Base-by-base conservation (phyloP, 345 rosid genomes). In the Ceriops tagal region DNA sequence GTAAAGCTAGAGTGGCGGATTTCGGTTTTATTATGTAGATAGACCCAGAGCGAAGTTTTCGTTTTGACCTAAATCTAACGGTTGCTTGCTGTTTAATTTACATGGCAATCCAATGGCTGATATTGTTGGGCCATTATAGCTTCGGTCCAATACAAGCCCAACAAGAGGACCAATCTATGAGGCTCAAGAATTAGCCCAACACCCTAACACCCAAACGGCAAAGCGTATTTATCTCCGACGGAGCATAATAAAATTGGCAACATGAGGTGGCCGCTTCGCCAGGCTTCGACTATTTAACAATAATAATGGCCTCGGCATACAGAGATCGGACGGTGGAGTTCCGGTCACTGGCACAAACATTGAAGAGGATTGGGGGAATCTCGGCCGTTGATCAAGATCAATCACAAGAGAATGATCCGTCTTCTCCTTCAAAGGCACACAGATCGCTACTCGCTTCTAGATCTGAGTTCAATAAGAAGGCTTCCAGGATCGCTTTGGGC, bases 301-400 rank as follows among this genome's bases (percentile, higher is more conserved):
- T 61, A 39, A 24, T 13, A 66, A 93, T 90, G 96, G 87, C 79
- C 22, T 77, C 86, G 19, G 62, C 86, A 5, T 88, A 62, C 78
- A 66, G 96, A 32, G 98, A 93, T 86, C 92, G 92, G 63, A 88
- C 96, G 79, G 79, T 78, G 47, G 96, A 93, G 89, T 91, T 93
- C 79, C 82, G 82, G 72, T 88, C 92, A 11, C 81, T 93, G 21
- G 77, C 84, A 39, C 83, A 88, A 63, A 86, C 95, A 0, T 75
- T 93, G 73, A 86, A 77, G 81, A 91, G 77, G 81, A 83, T 91
- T 66, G 93, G 88, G 68, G 88, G 89, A 64, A 49, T 72, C 72
- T 24, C 83, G 19, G 66, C 82, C 62, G 70, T 62, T 31, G 10
- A 74, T 71, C 79, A 64, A 35, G 16, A 26, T 30, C 68, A 22